These are phyloP conservation scores for Oxytropis ochrocephala DNA, from an alignment of 306 rosid species.

Conservation along the genomic window DNA sequence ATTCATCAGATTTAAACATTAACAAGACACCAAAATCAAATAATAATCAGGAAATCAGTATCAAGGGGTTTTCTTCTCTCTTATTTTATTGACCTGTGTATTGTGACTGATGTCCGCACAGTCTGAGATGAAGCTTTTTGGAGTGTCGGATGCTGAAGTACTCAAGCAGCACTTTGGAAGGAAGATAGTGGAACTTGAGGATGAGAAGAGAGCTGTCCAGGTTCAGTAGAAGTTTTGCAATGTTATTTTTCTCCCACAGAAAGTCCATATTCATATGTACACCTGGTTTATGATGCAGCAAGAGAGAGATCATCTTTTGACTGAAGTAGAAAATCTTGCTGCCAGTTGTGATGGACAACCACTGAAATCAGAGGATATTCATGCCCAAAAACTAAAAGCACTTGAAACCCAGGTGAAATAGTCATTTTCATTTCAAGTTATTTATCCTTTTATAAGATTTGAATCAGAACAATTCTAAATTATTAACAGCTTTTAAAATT, in stretches of 20 bases:
- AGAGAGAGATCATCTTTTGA: slow-evolving; percentile 82
- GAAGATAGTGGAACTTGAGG: slow-evolving; percentile 88
- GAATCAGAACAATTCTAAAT: slow-evolving; percentile 4
- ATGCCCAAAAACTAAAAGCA: slow-evolving; percentile 78
- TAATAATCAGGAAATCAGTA: slow-evolving; percentile 4
- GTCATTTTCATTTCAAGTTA: background rate
- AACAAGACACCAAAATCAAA: background rate
- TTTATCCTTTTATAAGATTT: background rate
- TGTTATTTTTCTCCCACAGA: slow-evolving; percentile 8
- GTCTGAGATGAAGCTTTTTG: slow-evolving; percentile 93
- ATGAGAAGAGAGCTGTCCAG: slow-evolving; percentile 88
- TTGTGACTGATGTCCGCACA: slow-evolving; percentile 30
- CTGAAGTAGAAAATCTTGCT: slow-evolving; percentile 94
- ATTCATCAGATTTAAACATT: background rate
- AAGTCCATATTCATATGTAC: slow-evolving; percentile 28
- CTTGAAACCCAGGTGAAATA: slow-evolving; percentile 84
- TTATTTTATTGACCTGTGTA: background rate
- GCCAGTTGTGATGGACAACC: slow-evolving; percentile 82
- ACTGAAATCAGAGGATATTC: slow-evolving; percentile 75
- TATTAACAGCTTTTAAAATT: slow-evolving; percentile 19
- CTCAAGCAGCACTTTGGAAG: slow-evolving; percentile 95
- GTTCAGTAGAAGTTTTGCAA: slow-evolving; percentile 33
- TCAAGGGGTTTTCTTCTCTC: background rate
- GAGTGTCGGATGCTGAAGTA: slow-evolving; percentile 55
- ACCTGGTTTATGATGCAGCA: slow-evolving; percentile 47